phyloP scores from a whole-genome alignment of 2,329 filamentous ascomycete species.

The Pseudopyricularia javanii region DNA sequence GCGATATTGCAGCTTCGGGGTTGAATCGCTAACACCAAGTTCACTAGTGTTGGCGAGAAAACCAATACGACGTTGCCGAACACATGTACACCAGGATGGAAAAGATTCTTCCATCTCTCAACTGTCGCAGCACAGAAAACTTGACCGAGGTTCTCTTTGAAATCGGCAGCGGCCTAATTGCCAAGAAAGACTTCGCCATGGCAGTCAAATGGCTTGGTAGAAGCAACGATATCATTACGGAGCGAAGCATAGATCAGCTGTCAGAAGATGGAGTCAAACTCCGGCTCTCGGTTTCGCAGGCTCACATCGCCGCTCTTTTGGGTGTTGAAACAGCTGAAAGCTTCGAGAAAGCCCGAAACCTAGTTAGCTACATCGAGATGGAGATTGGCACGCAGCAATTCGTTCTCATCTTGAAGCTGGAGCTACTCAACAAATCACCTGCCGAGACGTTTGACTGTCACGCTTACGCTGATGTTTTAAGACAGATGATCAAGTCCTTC shows the following conservation, averaged over 20 bases:
- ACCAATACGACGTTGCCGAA: conserved; percentile 63
- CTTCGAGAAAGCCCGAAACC: conserved; percentile 37
- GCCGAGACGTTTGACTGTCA: conserved; percentile 33
- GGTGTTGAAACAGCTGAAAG: conserved; percentile 29
- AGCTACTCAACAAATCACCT: conserved; percentile 42
- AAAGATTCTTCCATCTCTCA: conserved; percentile 23
- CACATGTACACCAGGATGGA: conserved; percentile 57
- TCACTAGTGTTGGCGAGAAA: conserved; percentile 55
- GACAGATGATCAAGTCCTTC: conserved; percentile 46
- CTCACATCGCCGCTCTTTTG: conserved; percentile 43
- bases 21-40: conserved; percentile 3
- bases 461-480: conserved; percentile 40
- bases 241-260: conserved; percentile 39
- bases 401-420: conserved; percentile 56
- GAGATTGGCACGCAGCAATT: conserved; percentile 52
- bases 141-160: conserved; percentile 59
- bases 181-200: conserved; percentile 35
- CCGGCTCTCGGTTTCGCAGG: conserved; percentile 53
- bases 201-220: conserved; percentile 65
- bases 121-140: conserved; percentile 41
- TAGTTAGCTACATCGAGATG: conserved; percentile 49
- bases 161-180: conserved; percentile 49
- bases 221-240: conserved; percentile 46
- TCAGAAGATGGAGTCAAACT: conserved; percentile 52
- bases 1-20: not conserved